Evolutionary conservation across 2,329 filamentous ascomycete genomes (phyloP).

Genomic region (Podosphaera fusca): DNA sequence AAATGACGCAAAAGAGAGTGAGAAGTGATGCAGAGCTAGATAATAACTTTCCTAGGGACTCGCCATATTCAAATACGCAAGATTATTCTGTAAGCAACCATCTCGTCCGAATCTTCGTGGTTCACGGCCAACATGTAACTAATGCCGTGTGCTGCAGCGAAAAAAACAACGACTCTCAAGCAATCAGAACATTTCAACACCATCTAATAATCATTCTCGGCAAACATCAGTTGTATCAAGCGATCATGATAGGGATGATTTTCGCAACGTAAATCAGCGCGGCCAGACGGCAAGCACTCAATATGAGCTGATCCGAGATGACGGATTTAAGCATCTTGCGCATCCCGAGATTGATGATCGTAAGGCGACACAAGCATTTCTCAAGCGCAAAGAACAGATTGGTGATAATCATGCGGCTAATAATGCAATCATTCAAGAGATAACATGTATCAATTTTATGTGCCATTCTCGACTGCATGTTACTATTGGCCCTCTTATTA

Average conservation of each 20-base stretch:
- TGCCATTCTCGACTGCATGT: conserved; percentile 68
- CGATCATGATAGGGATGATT: conserved; percentile 13
- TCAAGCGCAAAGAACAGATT: conserved; percentile 21
- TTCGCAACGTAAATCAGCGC: conserved; percentile 4
- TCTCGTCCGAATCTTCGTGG: background rate
- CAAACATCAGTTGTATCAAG: conserved; percentile 7
- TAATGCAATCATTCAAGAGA: conserved; percentile 67
- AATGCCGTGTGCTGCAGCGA: conserved; percentile 13
- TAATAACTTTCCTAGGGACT: background rate
- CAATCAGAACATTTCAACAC: background rate
- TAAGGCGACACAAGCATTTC: conserved; percentile 38
- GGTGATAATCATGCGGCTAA: conserved; percentile 55
- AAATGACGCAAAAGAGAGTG: background rate
- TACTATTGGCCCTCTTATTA: conserved; percentile 77
- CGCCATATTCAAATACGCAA: background rate
- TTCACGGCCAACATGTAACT: background rate
- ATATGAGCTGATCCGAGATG: conserved; percentile 37
- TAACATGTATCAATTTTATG: conserved; percentile 89
- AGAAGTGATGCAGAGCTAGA: background rate
- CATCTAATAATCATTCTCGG: conserved; percentile 5
- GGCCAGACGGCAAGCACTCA: conserved; percentile 24
- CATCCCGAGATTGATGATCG: conserved; percentile 35
- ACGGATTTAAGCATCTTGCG: conserved; percentile 32
- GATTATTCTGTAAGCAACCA: background rate
- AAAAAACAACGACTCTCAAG: conserved; percentile 20